phyloP scores from a whole-genome alignment of 345 rosid genomes.

The Laguncularia racemosa region DNA sequence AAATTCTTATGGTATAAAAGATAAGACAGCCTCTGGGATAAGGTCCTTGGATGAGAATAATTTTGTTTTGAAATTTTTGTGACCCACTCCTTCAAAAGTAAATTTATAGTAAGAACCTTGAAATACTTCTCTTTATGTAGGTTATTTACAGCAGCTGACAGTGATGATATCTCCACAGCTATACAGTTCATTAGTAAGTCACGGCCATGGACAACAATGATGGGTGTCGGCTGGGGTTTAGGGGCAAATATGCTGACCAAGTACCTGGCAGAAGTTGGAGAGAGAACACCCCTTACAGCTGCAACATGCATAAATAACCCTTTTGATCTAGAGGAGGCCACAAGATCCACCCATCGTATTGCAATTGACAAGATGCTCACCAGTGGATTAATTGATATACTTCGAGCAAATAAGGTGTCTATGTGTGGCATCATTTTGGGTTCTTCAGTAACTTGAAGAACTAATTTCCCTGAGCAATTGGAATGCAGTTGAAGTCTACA shows the following conservation, averaged over 20 bases:
- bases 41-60: too few relatives aligned
- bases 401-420: constrained; percentile 74
- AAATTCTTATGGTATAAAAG: too few relatives aligned
- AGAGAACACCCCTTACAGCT: constrained; percentile 79
- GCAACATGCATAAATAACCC: constrained; percentile 87
- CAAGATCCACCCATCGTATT: constrained; percentile 39
- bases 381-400: constrained; percentile 67
- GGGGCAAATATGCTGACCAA: constrained; percentile 92
- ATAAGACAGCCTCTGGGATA: too few relatives aligned
- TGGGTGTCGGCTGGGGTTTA: constrained; percentile 83
- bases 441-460: neutral
- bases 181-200: constrained; percentile 62
- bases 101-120: constrained; percentile 27
- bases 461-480: too few relatives aligned
- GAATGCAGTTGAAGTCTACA: neutral
- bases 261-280: constrained; percentile 84
- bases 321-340: constrained; percentile 86
- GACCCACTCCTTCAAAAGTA: neutral
- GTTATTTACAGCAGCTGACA: constrained; percentile 96
- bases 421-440: constrained; percentile 5
- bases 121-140: constrained; percentile 45
- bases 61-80: neutral
- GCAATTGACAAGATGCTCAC: constrained; percentile 54
- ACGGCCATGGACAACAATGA: constrained; percentile 86
- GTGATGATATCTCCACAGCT: constrained; percentile 85